These are phyloP conservation scores for Albifimbria verrucaria DNA, from an alignment of 2,329 filamentous ascomycete genomes.

Conservation along the genomic window DNA sequence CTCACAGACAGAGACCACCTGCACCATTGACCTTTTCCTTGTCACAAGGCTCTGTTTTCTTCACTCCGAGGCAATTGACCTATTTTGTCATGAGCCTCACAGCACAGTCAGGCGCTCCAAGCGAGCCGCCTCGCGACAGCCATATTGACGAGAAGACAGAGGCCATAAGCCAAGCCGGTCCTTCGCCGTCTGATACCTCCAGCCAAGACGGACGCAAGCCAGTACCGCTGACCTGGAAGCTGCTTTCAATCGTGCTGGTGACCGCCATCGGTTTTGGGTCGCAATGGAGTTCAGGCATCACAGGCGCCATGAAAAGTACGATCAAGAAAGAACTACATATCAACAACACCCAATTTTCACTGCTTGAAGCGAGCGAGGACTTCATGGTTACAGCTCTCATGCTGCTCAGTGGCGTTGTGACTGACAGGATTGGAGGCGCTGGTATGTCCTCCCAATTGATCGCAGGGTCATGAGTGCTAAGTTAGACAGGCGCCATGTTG, in stretches of 20 bases:
- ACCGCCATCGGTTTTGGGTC: conserved; percentile 53
- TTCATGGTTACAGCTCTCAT: conserved; percentile 57
- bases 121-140: background rate
- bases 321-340: conserved; percentile 56
- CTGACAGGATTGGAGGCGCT: conserved; percentile 55
- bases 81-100: background rate
- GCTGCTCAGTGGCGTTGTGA: conserved; percentile 48
- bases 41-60: background rate
- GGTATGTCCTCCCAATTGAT: conserved; percentile 19
- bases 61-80: background rate
- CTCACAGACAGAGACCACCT: background rate
- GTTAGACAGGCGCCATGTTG: conserved; percentile 40
- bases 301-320: conserved; percentile 55
- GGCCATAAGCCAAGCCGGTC: background rate
- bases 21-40: background rate
- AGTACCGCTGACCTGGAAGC: conserved; percentile 16
- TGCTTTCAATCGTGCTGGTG: conserved; percentile 41
- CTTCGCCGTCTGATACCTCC: background rate
- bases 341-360: conserved; percentile 54
- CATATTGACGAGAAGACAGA: background rate
- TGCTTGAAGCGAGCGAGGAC: conserved; percentile 55
- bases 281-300: conserved; percentile 53
- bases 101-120: background rate
- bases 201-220: background rate
- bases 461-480: background rate